Percentiles rank a stretch among this genome's conserved stretches.
Conservation (phyloP, 139 green algal genomes). For the Microglena sp. region DNA sequence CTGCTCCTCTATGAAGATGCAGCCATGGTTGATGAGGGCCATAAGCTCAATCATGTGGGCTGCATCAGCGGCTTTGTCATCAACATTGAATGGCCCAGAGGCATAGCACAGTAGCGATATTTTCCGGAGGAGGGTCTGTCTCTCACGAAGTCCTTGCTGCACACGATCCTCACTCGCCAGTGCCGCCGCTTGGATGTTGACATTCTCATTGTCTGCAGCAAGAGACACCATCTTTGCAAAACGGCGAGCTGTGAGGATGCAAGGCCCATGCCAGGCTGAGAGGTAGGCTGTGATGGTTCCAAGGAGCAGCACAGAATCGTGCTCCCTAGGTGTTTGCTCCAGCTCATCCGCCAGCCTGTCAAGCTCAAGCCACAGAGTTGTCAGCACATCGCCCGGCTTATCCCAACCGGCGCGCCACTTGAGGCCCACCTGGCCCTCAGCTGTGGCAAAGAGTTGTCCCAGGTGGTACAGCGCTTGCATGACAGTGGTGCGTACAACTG, state of each 20-base stretch:
- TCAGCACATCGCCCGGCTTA: neutral
- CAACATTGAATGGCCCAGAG: too few relatives aligned
- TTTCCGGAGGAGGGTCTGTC: too few relatives aligned
- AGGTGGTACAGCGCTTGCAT: constrained; percentile 7
- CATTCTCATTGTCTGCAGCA: constrained; percentile 22
- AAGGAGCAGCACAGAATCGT: constrained; percentile 29
- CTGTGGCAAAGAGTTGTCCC: neutral
- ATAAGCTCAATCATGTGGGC: constrained; percentile 13
- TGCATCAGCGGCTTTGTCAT: neutral
- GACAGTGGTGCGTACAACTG: neutral
- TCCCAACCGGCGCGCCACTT: constrained; percentile 2
- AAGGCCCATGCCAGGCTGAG: constrained; percentile 10
- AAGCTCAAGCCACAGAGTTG: constrained; percentile 17
- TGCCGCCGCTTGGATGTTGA: neutral
- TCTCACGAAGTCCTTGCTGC: too few relatives aligned
- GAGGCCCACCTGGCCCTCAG: neutral
- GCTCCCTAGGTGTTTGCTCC: constrained; percentile 13
- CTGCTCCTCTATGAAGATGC: constrained; percentile 15
- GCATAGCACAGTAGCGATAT: constrained; percentile 8
- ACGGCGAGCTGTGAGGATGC: constrained; percentile 1
- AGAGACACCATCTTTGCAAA: constrained; percentile 30
- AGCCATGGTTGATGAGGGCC: constrained; percentile 24
- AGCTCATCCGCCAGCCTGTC: constrained; percentile 21
- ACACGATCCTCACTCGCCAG: neutral
- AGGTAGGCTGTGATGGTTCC: constrained; percentile 35